These are phyloP conservation scores for Zopfia rhizophila DNA, from an alignment of 2,329 filamentous ascomycete species.

Conservation along the genomic window DNA sequence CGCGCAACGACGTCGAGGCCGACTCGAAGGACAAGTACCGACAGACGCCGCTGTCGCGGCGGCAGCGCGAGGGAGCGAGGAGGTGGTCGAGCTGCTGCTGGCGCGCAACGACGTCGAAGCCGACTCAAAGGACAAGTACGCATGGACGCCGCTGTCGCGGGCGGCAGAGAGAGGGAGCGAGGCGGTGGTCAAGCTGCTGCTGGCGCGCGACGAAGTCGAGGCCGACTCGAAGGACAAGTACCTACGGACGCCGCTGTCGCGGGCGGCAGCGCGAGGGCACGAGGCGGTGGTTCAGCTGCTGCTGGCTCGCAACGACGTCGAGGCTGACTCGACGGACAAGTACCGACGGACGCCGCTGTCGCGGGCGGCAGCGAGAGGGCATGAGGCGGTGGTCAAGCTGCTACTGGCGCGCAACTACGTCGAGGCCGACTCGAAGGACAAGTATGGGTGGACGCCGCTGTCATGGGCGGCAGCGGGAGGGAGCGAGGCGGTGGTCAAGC, in stretches of 20 bases:
- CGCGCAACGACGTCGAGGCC: constrained; percentile 7
- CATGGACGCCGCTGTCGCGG: constrained; percentile 2
- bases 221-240: constrained; percentile 2
- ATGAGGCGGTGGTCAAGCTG: constrained; percentile 2
- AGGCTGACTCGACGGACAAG: constrained; percentile 6
- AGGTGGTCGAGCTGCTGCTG: constrained; percentile 7
- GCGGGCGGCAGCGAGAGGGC: neutral
- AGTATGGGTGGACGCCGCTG: constrained; percentile 1
- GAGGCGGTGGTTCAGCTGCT: constrained; percentile 1
- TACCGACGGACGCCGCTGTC: neutral
- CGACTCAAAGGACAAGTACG: constrained; percentile 8
- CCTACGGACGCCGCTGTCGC: neutral
- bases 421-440: constrained; percentile 7
- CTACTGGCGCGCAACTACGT: neutral
- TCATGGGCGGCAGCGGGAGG: constrained; percentile 6
- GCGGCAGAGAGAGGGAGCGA: neutral
- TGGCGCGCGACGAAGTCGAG: constrained; percentile 2
- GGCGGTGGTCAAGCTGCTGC: neutral
- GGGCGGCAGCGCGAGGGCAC: neutral
- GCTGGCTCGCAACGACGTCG: constrained; percentile 3
- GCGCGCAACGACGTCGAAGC: constrained; percentile 3
- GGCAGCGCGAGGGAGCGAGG: constrained; percentile 4
- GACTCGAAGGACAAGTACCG: neutral
- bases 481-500: constrained; percentile 12
- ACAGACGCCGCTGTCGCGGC: constrained; percentile 4